Base-by-base conservation (phyloP, 2,329 filamentous ascomycete species). In the Talaromyces sp. region DNA sequence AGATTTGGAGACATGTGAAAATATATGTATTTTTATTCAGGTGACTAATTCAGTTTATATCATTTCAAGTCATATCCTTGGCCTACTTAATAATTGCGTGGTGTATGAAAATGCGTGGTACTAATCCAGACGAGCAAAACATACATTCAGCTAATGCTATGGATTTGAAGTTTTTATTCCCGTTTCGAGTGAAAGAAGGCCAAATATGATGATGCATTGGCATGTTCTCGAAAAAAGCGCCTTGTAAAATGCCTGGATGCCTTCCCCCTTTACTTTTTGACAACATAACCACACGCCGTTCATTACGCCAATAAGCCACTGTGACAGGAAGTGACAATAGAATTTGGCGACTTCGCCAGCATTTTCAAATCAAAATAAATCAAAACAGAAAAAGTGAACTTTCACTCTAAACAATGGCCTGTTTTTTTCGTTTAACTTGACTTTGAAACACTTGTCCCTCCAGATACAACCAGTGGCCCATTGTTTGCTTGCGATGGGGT, bases 341-440 rank as follows among this genome's bases (percentile, higher is more conserved):
- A 47, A 22, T 13, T 47, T 47, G 44, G 44, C 33, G 13, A 22
- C 3, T 19, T 25, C 44, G 32, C 51, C 17, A n/a, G 15, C 32
- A 91, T 90, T 76, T 91, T 88, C 74, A 92, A 92, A 75, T 82
- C 90, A 72, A 96, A 96, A 75, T 87, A 91, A 75, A 92, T 96
- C 90, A 92, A 90, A 78, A 58, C 54, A 96, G 79, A 90, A 93
- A 81, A 92, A 92, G 79, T 89, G 92, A 78, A 96, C 93, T 72
- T 71, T 15, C 33, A 15, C 33, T 4, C 4, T 36, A 36, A 36
- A 36, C 92, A 62, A 77, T 93, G 64, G 83, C 95, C 71, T 95
- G 96, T 82, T 96, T 96, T 77, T 71, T 86, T 82, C 84, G 69
- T 95, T 90, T 67, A 73, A 59, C 67, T 71, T 28, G 68, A 61